Base-by-base conservation (phyloP, 2,329 filamentous ascomycete genomes). In the Fusarium palustre region DNA sequence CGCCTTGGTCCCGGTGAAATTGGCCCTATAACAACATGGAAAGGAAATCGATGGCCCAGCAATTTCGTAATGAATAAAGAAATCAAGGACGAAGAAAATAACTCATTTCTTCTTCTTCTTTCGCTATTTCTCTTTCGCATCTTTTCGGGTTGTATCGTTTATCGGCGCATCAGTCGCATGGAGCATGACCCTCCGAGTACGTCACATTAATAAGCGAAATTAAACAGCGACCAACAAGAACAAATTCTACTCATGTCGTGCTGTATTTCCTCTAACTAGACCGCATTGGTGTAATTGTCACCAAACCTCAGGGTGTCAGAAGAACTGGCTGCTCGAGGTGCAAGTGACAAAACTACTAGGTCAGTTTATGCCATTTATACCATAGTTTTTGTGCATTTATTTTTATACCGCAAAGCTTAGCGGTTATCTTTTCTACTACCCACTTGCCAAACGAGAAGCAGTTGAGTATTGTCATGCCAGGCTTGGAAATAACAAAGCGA, bases 1-100 rank as follows among this genome's bases (percentile, higher is more conserved):
- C 47, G 33, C 24, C 33, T 50, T 38, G 33, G 47, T 50, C 47
- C 47, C 47, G 20, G 47, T 50, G 47, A 39, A 50, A 50, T 50
- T 50, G 47, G 28, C 47, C 33, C 47, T 50, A 50, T 50, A 24
- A 38, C 34, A 50, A 38, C 33, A 18, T 45, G 28, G 42, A 31
- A 46, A 30, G 30, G 25, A 31, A 28, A 30, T 30, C 28, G 28
- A 30, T 10, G 28, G 28, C 28, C 28, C 33, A 50, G 36, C 18
- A 28, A 28, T 50, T 39, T 49, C 16, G 46, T 49, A 49, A 49
- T 49, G 46, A 22, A 49, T 25, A 49, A 34, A 34, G 33, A 34
- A 41, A 24, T 24, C 20, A 41, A 20, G 20, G 20, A 24, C 7
- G 8, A 20, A 25, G 33, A 38, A 28, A 38, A 38, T 38, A n/a